Evolutionary conservation across 2,329 filamentous ascomycete species (phyloP).

Genomic region (Talaromyces sp.): DNA sequence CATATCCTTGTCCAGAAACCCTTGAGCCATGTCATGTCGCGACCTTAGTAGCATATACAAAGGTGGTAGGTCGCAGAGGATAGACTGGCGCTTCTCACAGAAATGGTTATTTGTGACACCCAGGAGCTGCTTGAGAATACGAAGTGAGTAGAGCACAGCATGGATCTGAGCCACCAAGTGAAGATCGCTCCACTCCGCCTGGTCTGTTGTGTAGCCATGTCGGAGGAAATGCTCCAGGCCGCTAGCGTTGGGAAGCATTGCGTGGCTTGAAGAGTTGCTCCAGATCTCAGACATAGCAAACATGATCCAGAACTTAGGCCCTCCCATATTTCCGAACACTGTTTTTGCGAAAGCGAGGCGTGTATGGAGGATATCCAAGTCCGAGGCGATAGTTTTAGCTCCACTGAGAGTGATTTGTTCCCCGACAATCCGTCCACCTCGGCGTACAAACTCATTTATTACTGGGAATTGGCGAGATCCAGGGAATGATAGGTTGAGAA

Average conservation of each 20-base stretch:
- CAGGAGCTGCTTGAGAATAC: slow-evolving; percentile 60
- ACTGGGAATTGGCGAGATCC: slow-evolving; percentile 18
- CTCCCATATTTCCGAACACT: slow-evolving; percentile 13
- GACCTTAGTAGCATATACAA: slow-evolving; percentile 34
- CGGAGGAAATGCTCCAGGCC: slow-evolving; percentile 33
- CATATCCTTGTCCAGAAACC: slow-evolving; percentile 12
- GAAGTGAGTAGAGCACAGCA: slow-evolving; percentile 63
- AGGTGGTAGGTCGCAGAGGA: slow-evolving; percentile 33
- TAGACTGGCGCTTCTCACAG: slow-evolving; percentile 11
- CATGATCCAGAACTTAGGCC: slow-evolving; percentile 34
- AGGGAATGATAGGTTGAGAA: slow-evolving; percentile 47
- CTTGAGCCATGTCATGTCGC: slow-evolving; percentile 20
- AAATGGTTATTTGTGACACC: slow-evolving; percentile 33
- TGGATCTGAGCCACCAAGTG: slow-evolving; percentile 66
- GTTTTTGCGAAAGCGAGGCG: slow-evolving; percentile 25
- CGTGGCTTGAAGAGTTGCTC: slow-evolving; percentile 11
- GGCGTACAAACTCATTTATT: slow-evolving; percentile 40
- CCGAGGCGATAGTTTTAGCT: slow-evolving; percentile 18
- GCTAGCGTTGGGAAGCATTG: slow-evolving; percentile 17
- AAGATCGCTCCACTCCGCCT: slow-evolving; percentile 59
- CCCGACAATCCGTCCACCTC: slow-evolving; percentile 38
- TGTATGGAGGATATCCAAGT: slow-evolving; percentile 23
- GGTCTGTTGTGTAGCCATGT: slow-evolving; percentile 33
- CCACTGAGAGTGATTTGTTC: slow-evolving; percentile 30
- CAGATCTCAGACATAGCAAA: slow-evolving; percentile 40